A percentile compares a stretch with the other conserved stretches of the same genome.
Conservation (phyloP, 768 basidiomycete species). For the Tricholoma terreum region DNA sequence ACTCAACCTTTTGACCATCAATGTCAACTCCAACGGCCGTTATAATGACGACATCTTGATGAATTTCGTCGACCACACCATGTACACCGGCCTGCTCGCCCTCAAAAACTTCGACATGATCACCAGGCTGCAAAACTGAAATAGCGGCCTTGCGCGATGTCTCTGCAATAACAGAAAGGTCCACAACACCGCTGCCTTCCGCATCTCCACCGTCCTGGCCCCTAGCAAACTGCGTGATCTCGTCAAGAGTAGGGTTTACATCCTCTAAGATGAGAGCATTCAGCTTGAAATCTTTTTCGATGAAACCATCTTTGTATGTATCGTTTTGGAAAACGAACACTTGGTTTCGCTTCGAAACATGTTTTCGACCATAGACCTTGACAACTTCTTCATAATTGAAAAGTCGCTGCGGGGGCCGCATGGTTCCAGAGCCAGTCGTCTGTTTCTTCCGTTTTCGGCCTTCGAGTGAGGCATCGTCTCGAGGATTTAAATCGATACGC, state of each 20-base stretch:
- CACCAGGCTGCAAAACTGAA: slow-evolving; percentile 93
- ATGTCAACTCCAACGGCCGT: slow-evolving; percentile 78
- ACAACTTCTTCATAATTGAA: slow-evolving; percentile 94
- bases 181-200: slow-evolving; percentile 56
- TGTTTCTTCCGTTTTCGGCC: slow-evolving; percentile 80
- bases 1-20: slow-evolving; percentile 81
- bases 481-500: slow-evolving; percentile 94
- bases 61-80: slow-evolving; percentile 88
- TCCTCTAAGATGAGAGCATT: slow-evolving; percentile 77
- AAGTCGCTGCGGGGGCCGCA: slow-evolving; percentile 86
- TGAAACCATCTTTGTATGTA: slow-evolving; percentile 91
- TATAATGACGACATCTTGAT: slow-evolving; percentile 83
- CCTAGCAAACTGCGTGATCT: slow-evolving; percentile 87
- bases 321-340: slow-evolving; percentile 89
- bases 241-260: slow-evolving; percentile 93
- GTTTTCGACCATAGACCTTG: slow-evolving; percentile 78
- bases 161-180: slow-evolving; percentile 89
- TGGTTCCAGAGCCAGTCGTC: slow-evolving; percentile 44
- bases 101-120: slow-evolving; percentile 96
- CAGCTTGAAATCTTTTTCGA: slow-evolving; percentile 93
- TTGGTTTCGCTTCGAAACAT: slow-evolving; percentile 70
- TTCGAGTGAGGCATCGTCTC: slow-evolving; percentile 64
- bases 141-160: slow-evolving; percentile 90
- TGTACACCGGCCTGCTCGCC: slow-evolving; percentile 94
- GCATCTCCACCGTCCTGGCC: slow-evolving; percentile 68